Conservation (phyloP, 163 green algal genomes). For the Volvox carteri region DNA sequence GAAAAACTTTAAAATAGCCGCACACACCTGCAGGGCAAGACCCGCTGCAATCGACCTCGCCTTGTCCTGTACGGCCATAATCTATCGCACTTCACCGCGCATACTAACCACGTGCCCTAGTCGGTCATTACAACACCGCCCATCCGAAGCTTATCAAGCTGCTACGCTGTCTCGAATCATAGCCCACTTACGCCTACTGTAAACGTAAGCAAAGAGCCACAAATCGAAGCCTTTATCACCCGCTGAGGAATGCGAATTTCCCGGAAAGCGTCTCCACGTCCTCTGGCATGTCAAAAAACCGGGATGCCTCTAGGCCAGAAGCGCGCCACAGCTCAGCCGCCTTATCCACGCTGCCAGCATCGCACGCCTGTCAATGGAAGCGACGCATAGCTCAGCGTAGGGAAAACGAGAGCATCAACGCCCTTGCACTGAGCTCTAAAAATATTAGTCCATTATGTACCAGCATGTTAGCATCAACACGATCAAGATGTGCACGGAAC, state of each 20-base stretch:
- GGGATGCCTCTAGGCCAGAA: conserved; percentile 1
- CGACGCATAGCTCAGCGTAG: too few relatives aligned
- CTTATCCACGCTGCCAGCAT: conserved; percentile 27
- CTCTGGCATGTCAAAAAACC: conserved; percentile 44
- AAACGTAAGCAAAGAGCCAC: not conserved
- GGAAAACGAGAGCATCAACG: too few relatives aligned
- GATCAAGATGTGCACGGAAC: too few relatives aligned
- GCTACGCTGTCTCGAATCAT: not conserved
- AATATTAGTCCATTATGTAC: too few relatives aligned
- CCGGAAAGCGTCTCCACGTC: not conserved
- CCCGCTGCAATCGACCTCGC: not conserved
- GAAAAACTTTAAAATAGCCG: too few relatives aligned
- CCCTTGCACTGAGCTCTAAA: too few relatives aligned
- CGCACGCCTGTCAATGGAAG: not conserved
- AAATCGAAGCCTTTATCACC: not conserved
- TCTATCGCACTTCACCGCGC: not conserved
- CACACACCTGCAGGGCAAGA: not conserved
- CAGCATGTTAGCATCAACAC: too few relatives aligned
- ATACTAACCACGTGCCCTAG: not conserved
- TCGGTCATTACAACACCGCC: not conserved
- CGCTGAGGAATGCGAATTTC: conserved; percentile 28
- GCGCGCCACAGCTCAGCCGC: conserved; percentile 37
- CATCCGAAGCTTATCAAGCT: not conserved
- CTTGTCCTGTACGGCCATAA: not conserved
- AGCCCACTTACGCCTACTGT: not conserved